Evolutionary conservation across 1,139 yeast species (phyloP).

Genomic region (Martiniozyma asiatica): DNA sequence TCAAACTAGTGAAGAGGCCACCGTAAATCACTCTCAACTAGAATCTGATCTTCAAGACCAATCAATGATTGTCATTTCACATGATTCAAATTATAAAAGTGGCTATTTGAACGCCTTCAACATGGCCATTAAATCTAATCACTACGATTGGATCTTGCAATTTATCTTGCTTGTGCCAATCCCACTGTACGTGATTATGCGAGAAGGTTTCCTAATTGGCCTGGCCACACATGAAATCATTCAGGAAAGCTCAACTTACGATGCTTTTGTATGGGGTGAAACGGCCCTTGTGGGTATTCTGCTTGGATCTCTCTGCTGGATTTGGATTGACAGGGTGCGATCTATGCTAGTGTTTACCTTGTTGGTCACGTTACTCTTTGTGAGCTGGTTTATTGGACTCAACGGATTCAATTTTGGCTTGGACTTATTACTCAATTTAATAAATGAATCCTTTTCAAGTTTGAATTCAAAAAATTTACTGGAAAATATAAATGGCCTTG

Average conservation of each 20-base stretch:
- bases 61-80: too few relatives aligned
- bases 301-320: constrained; percentile 17
- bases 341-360: constrained; percentile 1
- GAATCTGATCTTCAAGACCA: too few relatives aligned
- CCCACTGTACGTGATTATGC: constrained; percentile 39
- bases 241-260: constrained; percentile 47
- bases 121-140: constrained; percentile 32
- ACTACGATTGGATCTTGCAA: constrained; percentile 77
- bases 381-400: neutral
- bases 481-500: constrained; percentile 2
- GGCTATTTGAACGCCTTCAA: too few relatives aligned
- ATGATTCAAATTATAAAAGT: too few relatives aligned
- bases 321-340: constrained; percentile 4
- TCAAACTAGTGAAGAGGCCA: too few relatives aligned
- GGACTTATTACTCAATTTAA: too few relatives aligned
- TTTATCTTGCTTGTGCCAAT: constrained; percentile 57
- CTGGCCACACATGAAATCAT: constrained; percentile 59
- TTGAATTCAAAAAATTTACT: neutral
- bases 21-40: too few relatives aligned
- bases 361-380: neutral
- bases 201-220: constrained; percentile 40
- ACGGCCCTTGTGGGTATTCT: constrained; percentile 28
- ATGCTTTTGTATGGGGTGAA: constrained; percentile 34
- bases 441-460: neutral
- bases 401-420: too few relatives aligned